phyloP scores from a whole-genome alignment of 768 basidiomycete genomes.

The Leccinum fibrillosum region DNA sequence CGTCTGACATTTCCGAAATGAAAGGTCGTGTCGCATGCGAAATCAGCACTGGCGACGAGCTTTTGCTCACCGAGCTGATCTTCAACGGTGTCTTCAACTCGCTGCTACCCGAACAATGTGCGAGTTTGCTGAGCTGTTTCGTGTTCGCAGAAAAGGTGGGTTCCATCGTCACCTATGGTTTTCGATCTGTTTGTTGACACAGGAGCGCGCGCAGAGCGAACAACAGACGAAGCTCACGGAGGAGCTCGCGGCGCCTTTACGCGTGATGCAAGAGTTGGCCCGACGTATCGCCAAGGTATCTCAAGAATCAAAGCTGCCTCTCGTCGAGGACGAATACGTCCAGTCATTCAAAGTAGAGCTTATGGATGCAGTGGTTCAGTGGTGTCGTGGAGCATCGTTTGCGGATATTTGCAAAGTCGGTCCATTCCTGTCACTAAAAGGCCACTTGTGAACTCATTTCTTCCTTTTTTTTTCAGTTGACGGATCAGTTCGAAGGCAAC shows the following conservation, averaged over 20 bases:
- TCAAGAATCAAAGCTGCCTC: slow-evolving; percentile 83
- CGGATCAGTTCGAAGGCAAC: slow-evolving; percentile 95
- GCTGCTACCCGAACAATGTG: slow-evolving; percentile 86
- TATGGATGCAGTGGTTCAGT: slow-evolving; percentile 96
- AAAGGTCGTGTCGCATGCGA: slow-evolving; percentile 99
- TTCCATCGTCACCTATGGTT: background rate
- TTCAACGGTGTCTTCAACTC: slow-evolving; percentile 97
- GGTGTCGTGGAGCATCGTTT: slow-evolving; percentile 98
- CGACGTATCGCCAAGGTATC: slow-evolving; percentile 96
- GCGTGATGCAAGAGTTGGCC: slow-evolving; percentile 95
- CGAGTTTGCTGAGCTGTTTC: slow-evolving; percentile 93
- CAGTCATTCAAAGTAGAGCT: slow-evolving; percentile 96
- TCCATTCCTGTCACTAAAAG: background rate
- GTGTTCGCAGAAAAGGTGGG: slow-evolving; percentile 94
- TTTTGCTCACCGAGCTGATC: slow-evolving; percentile 92
- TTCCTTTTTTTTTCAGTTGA: slow-evolving; percentile 51
- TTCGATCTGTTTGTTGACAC: background rate
- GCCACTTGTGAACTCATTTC: background rate
- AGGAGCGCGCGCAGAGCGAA: slow-evolving; percentile 58
- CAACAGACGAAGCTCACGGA: slow-evolving; percentile 84
- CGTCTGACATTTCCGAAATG: slow-evolving; percentile 92
- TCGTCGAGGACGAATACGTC: slow-evolving; percentile 95
- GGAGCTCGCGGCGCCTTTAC: slow-evolving; percentile 87
- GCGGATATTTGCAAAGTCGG: slow-evolving; percentile 91
- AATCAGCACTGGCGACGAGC: slow-evolving; percentile 95